Evolutionary conservation across 768 basidiomycete species (phyloP).

Genomic region (Suillus variegatus): DNA sequence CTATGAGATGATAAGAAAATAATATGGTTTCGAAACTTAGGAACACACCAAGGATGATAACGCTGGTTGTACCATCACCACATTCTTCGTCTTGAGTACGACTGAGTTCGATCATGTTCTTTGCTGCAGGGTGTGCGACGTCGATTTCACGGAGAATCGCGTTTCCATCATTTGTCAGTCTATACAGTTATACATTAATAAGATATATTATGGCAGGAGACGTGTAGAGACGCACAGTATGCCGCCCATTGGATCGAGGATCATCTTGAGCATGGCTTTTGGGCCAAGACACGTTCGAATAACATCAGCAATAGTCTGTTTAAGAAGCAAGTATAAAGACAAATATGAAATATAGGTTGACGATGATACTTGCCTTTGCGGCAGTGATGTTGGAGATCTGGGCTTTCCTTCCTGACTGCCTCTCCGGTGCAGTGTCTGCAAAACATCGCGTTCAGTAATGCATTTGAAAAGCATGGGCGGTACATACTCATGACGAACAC

Average conservation of each 20-base stretch:
- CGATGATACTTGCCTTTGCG: conserved; percentile 68
- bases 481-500: conserved; percentile 81
- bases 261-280: conserved; percentile 99
- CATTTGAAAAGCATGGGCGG: not conserved
- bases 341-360: not conserved
- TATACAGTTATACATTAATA: conserved; percentile 29
- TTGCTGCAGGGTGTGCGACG: conserved; percentile 97
- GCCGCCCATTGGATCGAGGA: conserved; percentile 98
- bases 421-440: conserved; percentile 88
- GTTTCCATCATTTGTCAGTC: conserved; percentile 98
- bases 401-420: conserved; percentile 93
- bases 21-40: not conserved
- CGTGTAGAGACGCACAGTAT: conserved; percentile 67
- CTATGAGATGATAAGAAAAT: conserved; percentile 34
- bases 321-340: conserved; percentile 5
- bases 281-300: conserved; percentile 97
- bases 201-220: not conserved
- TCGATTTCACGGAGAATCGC: conserved; percentile 98
- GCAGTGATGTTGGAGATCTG: conserved; percentile 97
- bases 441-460: not conserved
- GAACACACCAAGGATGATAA: conserved; percentile 91
- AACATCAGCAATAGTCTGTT: conserved; percentile 94
- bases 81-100: conserved; percentile 99
- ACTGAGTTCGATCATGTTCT: conserved; percentile 99
- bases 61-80: conserved; percentile 97